Conservation (phyloP, 768 basidiomycete genomes). For the Candolleomyces eurysporus region DNA sequence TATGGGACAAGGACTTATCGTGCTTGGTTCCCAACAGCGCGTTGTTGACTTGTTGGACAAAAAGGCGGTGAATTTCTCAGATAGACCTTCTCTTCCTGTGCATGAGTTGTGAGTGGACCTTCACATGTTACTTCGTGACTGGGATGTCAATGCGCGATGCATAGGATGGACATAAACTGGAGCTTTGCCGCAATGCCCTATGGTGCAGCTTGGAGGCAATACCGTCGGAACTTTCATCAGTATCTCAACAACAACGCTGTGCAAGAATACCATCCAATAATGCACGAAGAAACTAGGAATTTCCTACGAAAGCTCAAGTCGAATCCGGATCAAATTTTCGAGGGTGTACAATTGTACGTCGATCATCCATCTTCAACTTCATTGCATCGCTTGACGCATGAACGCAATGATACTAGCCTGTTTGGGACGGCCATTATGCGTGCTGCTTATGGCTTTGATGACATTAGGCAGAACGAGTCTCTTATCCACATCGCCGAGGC, state of each 20-base stretch:
- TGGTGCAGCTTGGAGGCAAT: constrained; percentile 19
- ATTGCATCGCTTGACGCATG: neutral
- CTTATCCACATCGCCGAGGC: constrained; percentile 33
- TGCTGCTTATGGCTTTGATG: constrained; percentile 30
- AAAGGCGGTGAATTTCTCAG: constrained; percentile 13
- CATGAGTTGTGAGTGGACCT: constrained; percentile 17
- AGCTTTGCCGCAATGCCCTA: constrained; percentile 21
- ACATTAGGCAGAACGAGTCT: constrained; percentile 32
- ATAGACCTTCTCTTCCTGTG: constrained; percentile 19
- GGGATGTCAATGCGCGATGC: neutral
- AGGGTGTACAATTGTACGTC: constrained; percentile 25
- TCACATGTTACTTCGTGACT: neutral
- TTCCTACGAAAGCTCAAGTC: constrained; percentile 25
- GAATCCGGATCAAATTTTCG: constrained; percentile 19
- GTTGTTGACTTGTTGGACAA: constrained; percentile 13
- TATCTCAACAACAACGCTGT: constrained; percentile 18
- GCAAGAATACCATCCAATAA: constrained; percentile 13
- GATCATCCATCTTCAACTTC: neutral
- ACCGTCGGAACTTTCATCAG: constrained; percentile 22
- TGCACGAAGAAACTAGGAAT: constrained; percentile 21
- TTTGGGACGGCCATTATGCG: constrained; percentile 21
- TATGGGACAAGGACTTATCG: constrained; percentile 9
- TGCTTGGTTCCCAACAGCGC: neutral
- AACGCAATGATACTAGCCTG: neutral
- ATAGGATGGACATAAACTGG: constrained; percentile 23